These are phyloP conservation scores for Fagopyrum tataricum DNA, from an alignment of 148 eudicot genomes.

Conservation along the genomic window DNA sequence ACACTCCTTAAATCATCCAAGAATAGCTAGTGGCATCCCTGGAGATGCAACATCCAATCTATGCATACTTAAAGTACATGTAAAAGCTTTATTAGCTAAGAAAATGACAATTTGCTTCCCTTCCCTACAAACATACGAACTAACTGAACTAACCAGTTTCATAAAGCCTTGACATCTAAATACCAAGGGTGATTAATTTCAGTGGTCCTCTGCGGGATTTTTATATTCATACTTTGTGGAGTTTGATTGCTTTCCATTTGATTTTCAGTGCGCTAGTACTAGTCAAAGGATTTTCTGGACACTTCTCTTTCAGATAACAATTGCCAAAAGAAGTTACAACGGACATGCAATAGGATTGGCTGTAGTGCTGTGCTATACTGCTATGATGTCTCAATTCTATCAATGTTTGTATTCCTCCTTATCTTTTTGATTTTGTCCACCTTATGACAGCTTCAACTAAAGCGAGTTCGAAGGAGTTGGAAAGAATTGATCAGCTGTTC, in stretches of 20 bases:
- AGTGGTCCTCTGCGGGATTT: not conserved
- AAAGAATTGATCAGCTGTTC: conserved; percentile 72
- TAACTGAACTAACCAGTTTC: too few species aligned
- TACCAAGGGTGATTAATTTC: not conserved
- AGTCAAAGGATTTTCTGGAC: not conserved
- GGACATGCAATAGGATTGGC: not conserved
- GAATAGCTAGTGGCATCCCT: too few species aligned
- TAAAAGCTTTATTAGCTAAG: too few species aligned
- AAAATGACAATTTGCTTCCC: too few species aligned
- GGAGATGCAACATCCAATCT: too few species aligned
- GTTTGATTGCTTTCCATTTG: not conserved
- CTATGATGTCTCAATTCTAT: not conserved
- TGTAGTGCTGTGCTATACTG: not conserved
- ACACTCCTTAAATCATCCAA: too few species aligned
- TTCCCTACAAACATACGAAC: too few species aligned
- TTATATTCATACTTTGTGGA: not conserved
- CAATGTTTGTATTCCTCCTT: not conserved
- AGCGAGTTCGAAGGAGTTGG: conserved; percentile 73
- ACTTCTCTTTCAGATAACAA: not conserved
- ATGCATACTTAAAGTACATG: too few species aligned
- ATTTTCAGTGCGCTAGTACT: not conserved
- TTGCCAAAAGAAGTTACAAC: not conserved
- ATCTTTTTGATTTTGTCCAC: not conserved
- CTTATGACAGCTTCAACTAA: conserved; percentile 55
- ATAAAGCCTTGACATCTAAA: too few species aligned